Evolutionary conservation across 2,329 filamentous ascomycete genomes (phyloP).

Genomic region (Clarireedia hainanense): DNA sequence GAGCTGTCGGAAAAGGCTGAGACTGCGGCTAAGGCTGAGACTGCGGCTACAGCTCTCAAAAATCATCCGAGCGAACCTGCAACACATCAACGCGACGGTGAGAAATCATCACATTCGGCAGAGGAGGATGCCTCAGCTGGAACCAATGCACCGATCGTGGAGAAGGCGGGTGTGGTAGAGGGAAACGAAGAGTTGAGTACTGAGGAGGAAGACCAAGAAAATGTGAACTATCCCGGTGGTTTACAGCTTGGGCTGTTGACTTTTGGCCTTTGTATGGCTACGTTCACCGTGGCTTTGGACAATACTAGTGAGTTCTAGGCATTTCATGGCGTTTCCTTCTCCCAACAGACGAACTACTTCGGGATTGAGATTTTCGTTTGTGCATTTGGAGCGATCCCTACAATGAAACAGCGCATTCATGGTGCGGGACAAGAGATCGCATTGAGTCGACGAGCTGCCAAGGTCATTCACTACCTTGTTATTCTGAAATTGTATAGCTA

Average conservation of each 20-base stretch:
- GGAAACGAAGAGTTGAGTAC: constrained; percentile 2
- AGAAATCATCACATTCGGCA: background rate
- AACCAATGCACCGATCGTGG: background rate
- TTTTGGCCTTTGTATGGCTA: constrained; percentile 38
- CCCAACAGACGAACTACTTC: too few relatives aligned
- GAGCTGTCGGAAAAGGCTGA: background rate
- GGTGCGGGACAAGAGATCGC: too few relatives aligned
- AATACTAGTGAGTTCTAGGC: constrained; percentile 23
- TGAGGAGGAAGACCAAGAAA: background rate
- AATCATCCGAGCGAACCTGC: background rate
- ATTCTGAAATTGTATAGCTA: background rate
- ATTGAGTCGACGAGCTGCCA: too few relatives aligned
- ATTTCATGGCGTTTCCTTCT: too few relatives aligned
- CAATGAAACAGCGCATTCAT: too few relatives aligned
- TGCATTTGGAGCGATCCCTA: too few relatives aligned
- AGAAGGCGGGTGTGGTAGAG: background rate
- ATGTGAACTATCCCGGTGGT: constrained; percentile 22
- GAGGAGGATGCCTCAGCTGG: background rate
- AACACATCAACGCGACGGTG: background rate
- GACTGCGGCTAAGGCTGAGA: background rate
- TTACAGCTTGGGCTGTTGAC: constrained; percentile 34
- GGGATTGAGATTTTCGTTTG: too few relatives aligned
- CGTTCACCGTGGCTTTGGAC: constrained; percentile 27
- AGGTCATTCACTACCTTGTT: background rate
- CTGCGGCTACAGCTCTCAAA: background rate